Evolutionary conservation across 129 eudicot genomes (phyloP).

Genomic region (Saposhnikovia divaricata): DNA sequence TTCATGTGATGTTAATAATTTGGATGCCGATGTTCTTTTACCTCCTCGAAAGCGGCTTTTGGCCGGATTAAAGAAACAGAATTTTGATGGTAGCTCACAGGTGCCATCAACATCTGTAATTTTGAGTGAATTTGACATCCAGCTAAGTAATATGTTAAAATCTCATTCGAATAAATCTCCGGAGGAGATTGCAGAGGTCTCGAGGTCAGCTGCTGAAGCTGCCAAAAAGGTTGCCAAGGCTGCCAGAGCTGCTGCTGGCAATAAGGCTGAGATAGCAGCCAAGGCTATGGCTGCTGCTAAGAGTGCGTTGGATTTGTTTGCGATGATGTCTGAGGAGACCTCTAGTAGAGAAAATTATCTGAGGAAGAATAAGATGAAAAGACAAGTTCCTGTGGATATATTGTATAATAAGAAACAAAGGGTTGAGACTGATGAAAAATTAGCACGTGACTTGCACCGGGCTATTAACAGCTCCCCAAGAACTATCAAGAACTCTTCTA

Average conservation of each 20-base stretch:
- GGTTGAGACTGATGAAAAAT: constrained; percentile 62
- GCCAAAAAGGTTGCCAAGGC: constrained; percentile 61
- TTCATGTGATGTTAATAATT: constrained; percentile 44
- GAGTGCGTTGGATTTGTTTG: constrained; percentile 69
- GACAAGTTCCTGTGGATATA: constrained; percentile 54
- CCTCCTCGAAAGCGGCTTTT: constrained; percentile 88
- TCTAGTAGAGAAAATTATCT: constrained; percentile 25
- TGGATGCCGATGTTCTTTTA: constrained; percentile 79
- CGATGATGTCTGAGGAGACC: constrained; percentile 31
- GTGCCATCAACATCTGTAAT: constrained; percentile 23
- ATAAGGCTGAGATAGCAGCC: constrained; percentile 69
- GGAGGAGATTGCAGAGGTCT: constrained; percentile 59
- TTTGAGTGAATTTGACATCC: constrained; percentile 39
- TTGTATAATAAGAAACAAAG: constrained; percentile 53
- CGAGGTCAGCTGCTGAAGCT: constrained; percentile 53
- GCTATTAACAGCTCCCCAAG: constrained; percentile 85
- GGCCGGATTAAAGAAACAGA: constrained; percentile 79
- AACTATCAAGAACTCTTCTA: constrained; percentile 43
- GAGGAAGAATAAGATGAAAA: constrained; percentile 54
- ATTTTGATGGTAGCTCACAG: constrained; percentile 29
- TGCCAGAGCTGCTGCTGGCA: constrained; percentile 65
- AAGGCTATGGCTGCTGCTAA: constrained; percentile 82
- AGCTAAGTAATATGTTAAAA: constrained; percentile 42
- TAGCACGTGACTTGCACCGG: constrained; percentile 67
- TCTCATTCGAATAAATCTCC: constrained; percentile 39